Evolutionary conservation across 108 stramenopile genomes (phyloP).

Genomic region (Nitzschia putrida): DNA sequence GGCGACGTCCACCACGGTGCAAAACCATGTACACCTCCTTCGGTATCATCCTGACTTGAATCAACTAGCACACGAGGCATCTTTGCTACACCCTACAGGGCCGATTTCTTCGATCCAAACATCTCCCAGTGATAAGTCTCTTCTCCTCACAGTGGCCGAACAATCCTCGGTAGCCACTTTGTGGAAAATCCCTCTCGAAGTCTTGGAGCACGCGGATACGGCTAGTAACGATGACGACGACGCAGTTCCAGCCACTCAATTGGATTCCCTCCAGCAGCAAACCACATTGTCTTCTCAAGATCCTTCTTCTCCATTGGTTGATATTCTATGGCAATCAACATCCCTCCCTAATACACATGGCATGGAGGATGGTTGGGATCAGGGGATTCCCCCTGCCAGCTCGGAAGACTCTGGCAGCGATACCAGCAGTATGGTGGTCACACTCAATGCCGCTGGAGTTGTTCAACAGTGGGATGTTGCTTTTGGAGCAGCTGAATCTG

Average conservation of each 20-base stretch:
- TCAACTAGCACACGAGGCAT: constrained; percentile 40
- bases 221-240: constrained; percentile 23
- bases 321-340: constrained; percentile 30
- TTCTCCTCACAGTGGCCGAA: constrained; percentile 41
- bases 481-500: constrained; percentile 29
- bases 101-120: constrained; percentile 32
- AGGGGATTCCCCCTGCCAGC: background rate
- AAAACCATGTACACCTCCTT: constrained; percentile 38
- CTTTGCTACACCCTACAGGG: constrained; percentile 33
- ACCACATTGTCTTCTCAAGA: background rate
- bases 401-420: background rate
- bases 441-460: constrained; percentile 28
- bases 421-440: constrained; percentile 26
- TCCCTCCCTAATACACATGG: background rate
- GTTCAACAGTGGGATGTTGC: constrained; percentile 37
- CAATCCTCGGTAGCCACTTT: constrained; percentile 27
- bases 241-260: background rate
- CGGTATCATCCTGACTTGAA: constrained; percentile 49
- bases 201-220: constrained; percentile 22
- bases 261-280: constrained; percentile 3
- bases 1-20: background rate
- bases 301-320: constrained; percentile 3
- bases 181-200: constrained; percentile 39
- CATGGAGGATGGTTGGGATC: constrained; percentile 1
- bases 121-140: constrained; percentile 37